Evolutionary conservation across 108 stramenopile species (phyloP).

Genomic region (Nannochloropsis gaditana): DNA sequence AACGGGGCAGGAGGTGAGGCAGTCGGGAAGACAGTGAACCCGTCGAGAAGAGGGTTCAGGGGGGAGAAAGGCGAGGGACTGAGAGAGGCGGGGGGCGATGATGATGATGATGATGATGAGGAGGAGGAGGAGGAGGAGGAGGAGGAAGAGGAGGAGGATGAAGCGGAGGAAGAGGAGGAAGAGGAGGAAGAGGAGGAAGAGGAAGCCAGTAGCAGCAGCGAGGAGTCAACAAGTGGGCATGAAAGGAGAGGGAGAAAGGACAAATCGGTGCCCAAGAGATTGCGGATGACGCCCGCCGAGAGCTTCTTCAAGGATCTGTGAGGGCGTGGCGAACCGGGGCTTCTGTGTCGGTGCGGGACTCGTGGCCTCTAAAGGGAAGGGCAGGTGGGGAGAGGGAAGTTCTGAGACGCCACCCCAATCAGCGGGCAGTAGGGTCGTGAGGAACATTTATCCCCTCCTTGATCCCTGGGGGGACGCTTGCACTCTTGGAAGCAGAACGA

Average conservation of each 20-base stretch:
- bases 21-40: neutral
- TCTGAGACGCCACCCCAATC: too few species aligned
- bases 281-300: slow-evolving; percentile 14
- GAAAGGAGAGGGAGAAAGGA: neutral
- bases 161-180: neutral
- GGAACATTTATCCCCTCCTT: too few species aligned
- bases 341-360: too few species aligned
- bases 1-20: slow-evolving; percentile 7
- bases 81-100: neutral
- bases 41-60: neutral
- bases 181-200: slow-evolving; percentile 5
- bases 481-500: too few species aligned
- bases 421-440: too few species aligned
- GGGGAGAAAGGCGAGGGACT: neutral
- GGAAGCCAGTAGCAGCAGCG: slow-evolving; percentile 20
- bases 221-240: neutral
- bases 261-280: neutral
- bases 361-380: too few species aligned
- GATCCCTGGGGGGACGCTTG: too few species aligned
- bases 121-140: slow-evolving; percentile 28
- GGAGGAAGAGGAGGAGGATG: slow-evolving; percentile 18
- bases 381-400: too few species aligned
- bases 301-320: neutral
- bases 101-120: neutral
- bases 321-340: too few species aligned